phyloP scores from a whole-genome alignment of 345 rosid species.

The Reutealis trisperma region DNA sequence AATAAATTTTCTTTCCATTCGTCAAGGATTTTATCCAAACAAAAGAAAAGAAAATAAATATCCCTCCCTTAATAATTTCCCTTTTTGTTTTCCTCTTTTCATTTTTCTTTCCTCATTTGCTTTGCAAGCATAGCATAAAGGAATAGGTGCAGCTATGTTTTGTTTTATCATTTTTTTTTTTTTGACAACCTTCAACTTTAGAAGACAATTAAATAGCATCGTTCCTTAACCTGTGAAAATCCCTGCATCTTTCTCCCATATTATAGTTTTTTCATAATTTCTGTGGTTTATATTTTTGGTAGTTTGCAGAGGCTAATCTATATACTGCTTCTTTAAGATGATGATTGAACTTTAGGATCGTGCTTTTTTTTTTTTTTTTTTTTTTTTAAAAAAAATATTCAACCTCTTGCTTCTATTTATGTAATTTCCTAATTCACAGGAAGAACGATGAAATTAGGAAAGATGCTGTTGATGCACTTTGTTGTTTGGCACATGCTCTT shows the following conservation, averaged over 20 bases:
- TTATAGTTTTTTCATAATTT: background rate
- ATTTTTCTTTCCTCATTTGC: no score
- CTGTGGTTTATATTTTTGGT: background rate
- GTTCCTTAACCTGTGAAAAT: no score
- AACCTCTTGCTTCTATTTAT: background rate
- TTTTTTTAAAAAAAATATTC: background rate
- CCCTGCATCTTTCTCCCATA: no score
- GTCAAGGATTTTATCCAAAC: no score
- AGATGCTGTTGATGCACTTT: conserved; percentile 96
- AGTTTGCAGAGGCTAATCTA: background rate
- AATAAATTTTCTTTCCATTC: no score
- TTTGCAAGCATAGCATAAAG: background rate
- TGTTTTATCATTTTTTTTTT: background rate
- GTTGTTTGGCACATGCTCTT: conserved; percentile 96
- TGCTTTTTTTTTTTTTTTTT: background rate
- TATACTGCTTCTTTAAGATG: background rate
- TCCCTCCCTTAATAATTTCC: no score
- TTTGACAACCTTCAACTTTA: background rate
- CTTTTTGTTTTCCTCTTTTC: no score
- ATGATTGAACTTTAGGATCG: background rate
- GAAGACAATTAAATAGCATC: background rate
- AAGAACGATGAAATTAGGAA: conserved; percentile 86
- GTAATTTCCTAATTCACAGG: conserved; percentile 41
- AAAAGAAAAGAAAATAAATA: no score
- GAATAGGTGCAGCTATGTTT: background rate